These are phyloP conservation scores for Phialocephala sp. DNA, from an alignment of 2,329 filamentous ascomycete species.

Conservation along the genomic window DNA sequence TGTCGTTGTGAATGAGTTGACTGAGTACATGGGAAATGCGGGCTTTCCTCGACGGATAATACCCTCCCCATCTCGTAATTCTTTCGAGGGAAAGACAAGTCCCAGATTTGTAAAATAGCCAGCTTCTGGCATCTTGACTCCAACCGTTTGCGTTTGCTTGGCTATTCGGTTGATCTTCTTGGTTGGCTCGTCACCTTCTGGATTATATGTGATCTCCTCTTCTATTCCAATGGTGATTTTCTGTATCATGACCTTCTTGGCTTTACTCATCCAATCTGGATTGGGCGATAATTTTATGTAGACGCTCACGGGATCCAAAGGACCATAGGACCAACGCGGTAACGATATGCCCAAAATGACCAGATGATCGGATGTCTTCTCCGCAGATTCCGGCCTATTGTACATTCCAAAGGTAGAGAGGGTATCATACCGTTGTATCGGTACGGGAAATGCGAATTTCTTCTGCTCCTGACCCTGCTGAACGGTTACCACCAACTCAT, in stretches of 20 bases:
- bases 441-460: slow-evolving; percentile 90
- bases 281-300: slow-evolving; percentile 96
- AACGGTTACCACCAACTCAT: slow-evolving; percentile 94
- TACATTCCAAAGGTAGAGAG: slow-evolving; percentile 99
- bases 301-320: slow-evolving; percentile 91
- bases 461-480: slow-evolving; percentile 91
- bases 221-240: slow-evolving; percentile 94
- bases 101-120: slow-evolving; percentile 94
- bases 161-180: slow-evolving; percentile 87
- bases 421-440: slow-evolving; percentile 92
- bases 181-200: slow-evolving; percentile 92
- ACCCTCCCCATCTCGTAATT: slow-evolving; percentile 84
- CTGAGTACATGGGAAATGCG: slow-evolving; percentile 86
- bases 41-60: slow-evolving; percentile 84
- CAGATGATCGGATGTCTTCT: slow-evolving; percentile 85
- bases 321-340: slow-evolving; percentile 95
- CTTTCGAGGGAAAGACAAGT: slow-evolving; percentile 87
- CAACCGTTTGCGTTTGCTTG: slow-evolving; percentile 81
- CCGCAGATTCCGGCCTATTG: slow-evolving; percentile 89
- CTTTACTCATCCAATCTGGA: slow-evolving; percentile 87
- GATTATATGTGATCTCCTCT: slow-evolving; percentile 98
- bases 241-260: slow-evolving; percentile 88
- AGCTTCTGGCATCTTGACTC: slow-evolving; percentile 84
- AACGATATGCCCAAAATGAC: slow-evolving; percentile 91
- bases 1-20: slow-evolving; percentile 90